Evolutionary conservation across 352 stramenopile species (phyloP).

Genomic region (Pythium rhizo-oryzae): DNA sequence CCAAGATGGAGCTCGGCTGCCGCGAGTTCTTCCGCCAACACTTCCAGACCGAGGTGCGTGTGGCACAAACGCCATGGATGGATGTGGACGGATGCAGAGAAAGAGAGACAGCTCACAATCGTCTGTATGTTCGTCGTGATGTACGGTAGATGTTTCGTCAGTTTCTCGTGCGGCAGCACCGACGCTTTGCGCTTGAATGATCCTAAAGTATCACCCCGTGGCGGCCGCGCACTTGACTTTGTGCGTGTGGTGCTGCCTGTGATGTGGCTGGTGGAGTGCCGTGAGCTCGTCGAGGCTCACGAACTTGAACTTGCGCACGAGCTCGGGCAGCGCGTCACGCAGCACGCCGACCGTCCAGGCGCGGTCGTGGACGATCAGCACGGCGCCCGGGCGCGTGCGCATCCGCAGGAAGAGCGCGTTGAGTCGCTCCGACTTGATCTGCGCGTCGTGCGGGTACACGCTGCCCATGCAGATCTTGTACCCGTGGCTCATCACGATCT

Average conservation of each 20-base stretch:
- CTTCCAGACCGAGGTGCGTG: slow-evolving; percentile 74
- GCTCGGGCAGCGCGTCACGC: slow-evolving; percentile 49
- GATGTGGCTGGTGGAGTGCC: slow-evolving; percentile 29
- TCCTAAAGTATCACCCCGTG: not conserved
- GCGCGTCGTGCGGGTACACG: slow-evolving; percentile 86
- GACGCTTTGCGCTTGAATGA: slow-evolving; percentile 34
- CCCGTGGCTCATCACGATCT: slow-evolving; percentile 69
- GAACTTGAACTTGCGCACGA: slow-evolving; percentile 60
- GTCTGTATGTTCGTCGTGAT: slow-evolving; percentile 8
- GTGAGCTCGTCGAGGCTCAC: slow-evolving; percentile 70
- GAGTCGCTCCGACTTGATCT: slow-evolving; percentile 71
- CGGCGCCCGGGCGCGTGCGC: slow-evolving; percentile 64
- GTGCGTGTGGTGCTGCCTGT: too few species aligned
- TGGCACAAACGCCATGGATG: too few species aligned
- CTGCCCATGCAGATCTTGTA: slow-evolving; percentile 87
- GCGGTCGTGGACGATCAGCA: slow-evolving; percentile 87
- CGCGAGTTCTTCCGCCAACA: slow-evolving; percentile 80
- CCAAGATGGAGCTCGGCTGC: slow-evolving; percentile 68
- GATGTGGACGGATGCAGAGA: not conserved
- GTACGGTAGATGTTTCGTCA: slow-evolving; percentile 53
- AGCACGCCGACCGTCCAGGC: slow-evolving; percentile 81
- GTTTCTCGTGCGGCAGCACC: slow-evolving; percentile 54
- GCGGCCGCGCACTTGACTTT: slow-evolving; percentile 32
- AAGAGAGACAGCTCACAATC: not conserved
- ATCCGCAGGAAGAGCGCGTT: slow-evolving; percentile 64